phyloP scores from a whole-genome alignment of 2,329 filamentous ascomycete genomes.

The Fonsecaea monophora region DNA sequence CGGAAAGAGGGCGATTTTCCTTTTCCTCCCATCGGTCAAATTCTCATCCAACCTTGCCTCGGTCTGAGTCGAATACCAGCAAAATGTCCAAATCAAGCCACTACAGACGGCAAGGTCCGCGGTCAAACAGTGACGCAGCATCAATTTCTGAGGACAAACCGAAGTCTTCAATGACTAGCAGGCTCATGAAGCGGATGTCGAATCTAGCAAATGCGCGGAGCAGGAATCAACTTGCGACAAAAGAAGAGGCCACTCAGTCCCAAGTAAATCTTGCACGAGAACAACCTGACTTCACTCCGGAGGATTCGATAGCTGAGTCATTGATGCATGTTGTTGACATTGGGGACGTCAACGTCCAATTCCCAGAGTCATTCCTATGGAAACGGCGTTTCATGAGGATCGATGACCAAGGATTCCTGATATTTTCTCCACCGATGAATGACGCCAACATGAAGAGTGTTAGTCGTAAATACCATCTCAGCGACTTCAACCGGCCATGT shows the following conservation, averaged over 20 bases:
- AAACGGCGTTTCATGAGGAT: constrained; percentile 89
- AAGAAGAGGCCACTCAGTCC: constrained; percentile 39
- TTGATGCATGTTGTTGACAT: constrained; percentile 68
- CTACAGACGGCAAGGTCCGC: constrained; percentile 47
- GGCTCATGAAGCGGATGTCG: constrained; percentile 72
- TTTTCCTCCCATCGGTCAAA: constrained; percentile 50
- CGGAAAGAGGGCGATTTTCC: constrained; percentile 48
- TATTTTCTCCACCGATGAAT: constrained; percentile 74
- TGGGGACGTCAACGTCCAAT: constrained; percentile 94
- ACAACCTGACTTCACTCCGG: constrained; percentile 39
- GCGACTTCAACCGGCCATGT: constrained; percentile 79
- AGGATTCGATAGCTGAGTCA: constrained; percentile 30
- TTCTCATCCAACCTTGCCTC: constrained; percentile 45
- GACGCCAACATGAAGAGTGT: constrained; percentile 65
- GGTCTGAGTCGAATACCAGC: constrained; percentile 49
- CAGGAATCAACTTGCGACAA: constrained; percentile 55
- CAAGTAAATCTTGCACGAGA: constrained; percentile 48
- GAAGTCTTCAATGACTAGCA: constrained; percentile 63
- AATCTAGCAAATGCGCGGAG: constrained; percentile 57
- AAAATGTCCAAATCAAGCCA: constrained; percentile 49
- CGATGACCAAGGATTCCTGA: constrained; percentile 81
- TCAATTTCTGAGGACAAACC: constrained; percentile 54
- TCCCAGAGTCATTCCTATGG: constrained; percentile 95
- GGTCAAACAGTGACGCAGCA: constrained; percentile 46
- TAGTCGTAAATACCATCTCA: constrained; percentile 83